phyloP scores from a whole-genome alignment of 768 basidiomycete species.

The Amylocystis lapponica region DNA sequence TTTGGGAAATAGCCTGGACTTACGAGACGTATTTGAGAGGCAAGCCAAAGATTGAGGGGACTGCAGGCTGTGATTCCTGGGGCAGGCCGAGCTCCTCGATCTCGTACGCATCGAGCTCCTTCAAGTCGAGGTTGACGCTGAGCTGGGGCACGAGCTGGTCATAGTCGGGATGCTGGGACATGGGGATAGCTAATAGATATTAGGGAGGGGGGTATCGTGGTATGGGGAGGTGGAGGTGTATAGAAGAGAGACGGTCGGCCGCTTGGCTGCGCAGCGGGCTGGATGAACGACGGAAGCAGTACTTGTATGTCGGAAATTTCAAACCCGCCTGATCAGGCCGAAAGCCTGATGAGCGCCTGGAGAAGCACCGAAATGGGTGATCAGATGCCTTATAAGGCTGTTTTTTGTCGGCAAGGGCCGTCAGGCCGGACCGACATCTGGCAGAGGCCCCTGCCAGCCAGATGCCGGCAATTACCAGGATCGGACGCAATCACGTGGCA shows the following conservation, averaged over 20 bases:
- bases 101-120: conserved; percentile 16
- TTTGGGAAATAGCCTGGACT: conserved; percentile 11
- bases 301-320: no score
- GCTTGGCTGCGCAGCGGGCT: no score
- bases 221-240: not conserved
- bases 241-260: conserved; percentile 3
- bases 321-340: no score
- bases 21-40: conserved; percentile 66
- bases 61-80: conserved; percentile 28
- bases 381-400: no score
- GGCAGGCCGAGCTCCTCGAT: conserved; percentile 37
- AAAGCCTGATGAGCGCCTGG: no score
- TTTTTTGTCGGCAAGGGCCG: no score
- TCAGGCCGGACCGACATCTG: no score
- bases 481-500: no score
- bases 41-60: conserved; percentile 60
- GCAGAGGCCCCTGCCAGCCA: no score
- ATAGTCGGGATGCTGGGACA: conserved; percentile 20
- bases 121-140: conserved; percentile 14
- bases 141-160: conserved; percentile 12
- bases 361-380: no score
- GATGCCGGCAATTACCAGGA: no score
- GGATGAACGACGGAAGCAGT: no score
- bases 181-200: conserved; percentile 7
- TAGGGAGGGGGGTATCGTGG: conserved; percentile 16